Evolutionary conservation across 495 filamentous ascomycete species (phyloP).

Genomic region (Echria macrotheca): DNA sequence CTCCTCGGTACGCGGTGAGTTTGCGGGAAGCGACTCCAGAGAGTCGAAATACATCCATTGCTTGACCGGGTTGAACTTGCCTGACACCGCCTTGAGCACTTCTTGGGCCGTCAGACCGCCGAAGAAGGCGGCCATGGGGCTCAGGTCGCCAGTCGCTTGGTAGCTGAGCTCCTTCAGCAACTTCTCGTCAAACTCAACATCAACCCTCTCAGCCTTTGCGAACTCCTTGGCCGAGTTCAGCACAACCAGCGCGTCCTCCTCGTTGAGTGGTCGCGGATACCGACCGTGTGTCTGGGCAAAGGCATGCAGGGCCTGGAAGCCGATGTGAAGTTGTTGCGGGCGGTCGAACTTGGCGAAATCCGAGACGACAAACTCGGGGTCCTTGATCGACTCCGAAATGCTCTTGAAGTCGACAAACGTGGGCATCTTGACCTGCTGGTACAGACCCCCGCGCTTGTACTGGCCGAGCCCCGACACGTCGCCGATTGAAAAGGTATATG

Average conservation of each 20-base stretch:
- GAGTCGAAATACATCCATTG: slow-evolving; percentile 98
- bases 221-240: slow-evolving; percentile 65
- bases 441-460: slow-evolving; percentile 85
- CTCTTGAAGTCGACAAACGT: slow-evolving; percentile 88
- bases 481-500: slow-evolving; percentile 95
- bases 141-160: slow-evolving; percentile 90
- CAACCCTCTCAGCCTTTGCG: slow-evolving; percentile 61
- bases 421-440: slow-evolving; percentile 95
- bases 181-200: slow-evolving; percentile 84
- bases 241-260: slow-evolving; percentile 75
- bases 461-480: slow-evolving; percentile 81
- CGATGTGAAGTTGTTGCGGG: slow-evolving; percentile 83
- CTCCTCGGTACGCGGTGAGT: slow-evolving; percentile 70
- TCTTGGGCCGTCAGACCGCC: slow-evolving; percentile 95
- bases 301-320: slow-evolving; percentile 84
- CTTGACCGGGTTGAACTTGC: slow-evolving; percentile 89
- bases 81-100: slow-evolving; percentile 93
- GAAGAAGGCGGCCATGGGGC: slow-evolving; percentile 89
- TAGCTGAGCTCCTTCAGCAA: slow-evolving; percentile 89
- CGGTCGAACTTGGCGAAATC: slow-evolving; percentile 98
- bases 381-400: slow-evolving; percentile 66
- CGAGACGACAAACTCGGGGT: slow-evolving; percentile 83
- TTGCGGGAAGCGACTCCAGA: slow-evolving; percentile 82
- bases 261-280: slow-evolving; percentile 76
- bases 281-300: slow-evolving; percentile 68